Evolutionary conservation across 108 stramenopile genomes (phyloP), one percentile per base, ranked within the genome.

Genomic region (Fistulifera pelliculosa): DNA sequence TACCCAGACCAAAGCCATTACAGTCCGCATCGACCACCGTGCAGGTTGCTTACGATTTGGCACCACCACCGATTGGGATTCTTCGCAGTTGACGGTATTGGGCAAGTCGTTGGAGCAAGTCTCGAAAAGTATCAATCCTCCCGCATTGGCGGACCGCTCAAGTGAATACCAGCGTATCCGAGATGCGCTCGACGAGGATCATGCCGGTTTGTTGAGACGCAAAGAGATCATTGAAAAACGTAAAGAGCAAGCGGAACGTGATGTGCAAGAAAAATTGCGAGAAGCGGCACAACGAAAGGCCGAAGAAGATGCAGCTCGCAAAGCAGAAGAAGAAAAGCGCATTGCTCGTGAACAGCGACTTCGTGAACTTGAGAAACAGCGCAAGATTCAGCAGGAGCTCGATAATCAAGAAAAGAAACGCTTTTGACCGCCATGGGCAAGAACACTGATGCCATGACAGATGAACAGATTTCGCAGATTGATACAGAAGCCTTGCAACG

Each of bases 1-100:
- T 15, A 75, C 82, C 8, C 76, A 81, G 58, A 74, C 72, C 15
- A 71, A 74, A 41, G 65, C 68, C 22, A 49, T 92, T 16, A 58
- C 61, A 44, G 82, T 86, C 42, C 68, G 78, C 26, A 71, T 97
- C 65, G 95, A 97, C 57, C 90, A 93, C 65, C 69, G 86, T 49
- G 74, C 83, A 2, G 76, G 87, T 18, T 94, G 94, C 69, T 68
- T 96, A 35, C 81, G 93, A 21, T 96, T 98, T 68, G 93, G 93
- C 1, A 74, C 75, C 56, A 74, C 66, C 27, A 60, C 75, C 76
- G 44, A 84, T 76, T 61, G 64, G 54, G 52, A 83, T 80, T 85
- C 80, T 87, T 39, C 83, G 72, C 41, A 85, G 59, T 74, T 91
- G 49, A 79, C 75, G 15, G 69, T 60, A 7, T 76, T 93, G 51